phyloP scores from a whole-genome alignment of 257 asterid genomes.

The Datura wrightii region DNA sequence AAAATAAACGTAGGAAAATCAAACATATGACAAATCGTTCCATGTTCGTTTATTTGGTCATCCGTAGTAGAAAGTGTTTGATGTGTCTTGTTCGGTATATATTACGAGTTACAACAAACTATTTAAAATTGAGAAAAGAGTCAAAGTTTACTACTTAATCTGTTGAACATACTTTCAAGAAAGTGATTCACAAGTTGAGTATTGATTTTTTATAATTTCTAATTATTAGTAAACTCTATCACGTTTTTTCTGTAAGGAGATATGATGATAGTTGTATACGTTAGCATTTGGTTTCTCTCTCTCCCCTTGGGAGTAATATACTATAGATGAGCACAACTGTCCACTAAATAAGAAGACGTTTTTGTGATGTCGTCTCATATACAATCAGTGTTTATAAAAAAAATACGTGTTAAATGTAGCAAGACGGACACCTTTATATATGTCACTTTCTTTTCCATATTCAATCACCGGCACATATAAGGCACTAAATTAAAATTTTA shows the following conservation, averaged over 20 bases:
- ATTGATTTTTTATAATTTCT: neutral
- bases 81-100: neutral
- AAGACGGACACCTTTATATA: too few relatives aligned
- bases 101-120: neutral
- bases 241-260: neutral
- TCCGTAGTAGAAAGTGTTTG: neutral
- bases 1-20: constrained; percentile 9
- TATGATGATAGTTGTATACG: neutral
- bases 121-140: constrained; percentile 1
- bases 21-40: neutral
- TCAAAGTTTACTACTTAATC: neutral
- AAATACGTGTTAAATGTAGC: too few relatives aligned
- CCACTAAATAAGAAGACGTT: neutral
- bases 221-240: constrained; percentile 13
- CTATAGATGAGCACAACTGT: neutral
- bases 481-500: too few relatives aligned
- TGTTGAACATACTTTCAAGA: neutral
- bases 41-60: constrained; percentile 27
- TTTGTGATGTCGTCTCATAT: too few relatives aligned
- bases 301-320: too few relatives aligned
- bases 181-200: neutral
- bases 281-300: neutral
- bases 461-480: too few relatives aligned
- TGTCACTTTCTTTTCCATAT: too few relatives aligned
- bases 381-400: too few relatives aligned